Evolutionary conservation across 169 alveolate genomes (phyloP).

Genomic region (Plasmodium knowlesi): DNA sequence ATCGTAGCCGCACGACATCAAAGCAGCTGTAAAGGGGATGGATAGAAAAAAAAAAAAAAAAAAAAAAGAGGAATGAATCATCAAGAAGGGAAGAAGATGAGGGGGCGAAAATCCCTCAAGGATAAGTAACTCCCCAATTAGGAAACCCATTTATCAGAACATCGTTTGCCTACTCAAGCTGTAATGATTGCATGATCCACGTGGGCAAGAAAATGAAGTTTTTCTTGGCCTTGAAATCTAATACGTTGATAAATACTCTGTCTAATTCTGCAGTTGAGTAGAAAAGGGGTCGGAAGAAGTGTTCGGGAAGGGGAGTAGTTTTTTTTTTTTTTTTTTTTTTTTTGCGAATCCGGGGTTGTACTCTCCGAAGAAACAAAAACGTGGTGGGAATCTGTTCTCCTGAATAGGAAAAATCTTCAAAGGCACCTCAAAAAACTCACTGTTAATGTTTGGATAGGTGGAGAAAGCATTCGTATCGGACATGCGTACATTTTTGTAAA

Average conservation of each 20-base stretch:
- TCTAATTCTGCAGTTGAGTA: conserved; percentile 5
- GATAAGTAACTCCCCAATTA: not conserved
- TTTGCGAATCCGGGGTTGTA: not conserved
- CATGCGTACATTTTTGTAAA: conserved; percentile 36
- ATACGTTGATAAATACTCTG: conserved; percentile 55
- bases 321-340: too few species aligned
- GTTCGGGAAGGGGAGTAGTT: not conserved
- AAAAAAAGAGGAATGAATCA: not conserved
- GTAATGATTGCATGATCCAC: conserved; percentile 37
- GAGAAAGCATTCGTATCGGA: not conserved
- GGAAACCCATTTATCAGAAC: not conserved
- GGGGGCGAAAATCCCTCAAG: not conserved
- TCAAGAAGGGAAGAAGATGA: not conserved
- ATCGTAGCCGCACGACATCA: conserved; percentile 37
- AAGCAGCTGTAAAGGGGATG: conserved; percentile 15
- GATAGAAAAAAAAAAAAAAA: too few species aligned
- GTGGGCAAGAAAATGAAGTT: conserved; percentile 56
- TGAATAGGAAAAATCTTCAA: not conserved
- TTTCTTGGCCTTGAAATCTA: conserved; percentile 59
- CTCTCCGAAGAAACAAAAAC: not conserved
- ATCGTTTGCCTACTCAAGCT: not conserved
- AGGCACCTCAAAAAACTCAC: not conserved
- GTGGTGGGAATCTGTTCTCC: not conserved
- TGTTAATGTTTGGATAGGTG: conserved; percentile 24
- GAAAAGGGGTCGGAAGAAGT: not conserved